Percentiles rank a stretch among this genome's conserved stretches.
These are phyloP conservation scores for Mycena capillaripes DNA, from an alignment of 768 basidiomycete genomes.

Conservation along the genomic window DNA sequence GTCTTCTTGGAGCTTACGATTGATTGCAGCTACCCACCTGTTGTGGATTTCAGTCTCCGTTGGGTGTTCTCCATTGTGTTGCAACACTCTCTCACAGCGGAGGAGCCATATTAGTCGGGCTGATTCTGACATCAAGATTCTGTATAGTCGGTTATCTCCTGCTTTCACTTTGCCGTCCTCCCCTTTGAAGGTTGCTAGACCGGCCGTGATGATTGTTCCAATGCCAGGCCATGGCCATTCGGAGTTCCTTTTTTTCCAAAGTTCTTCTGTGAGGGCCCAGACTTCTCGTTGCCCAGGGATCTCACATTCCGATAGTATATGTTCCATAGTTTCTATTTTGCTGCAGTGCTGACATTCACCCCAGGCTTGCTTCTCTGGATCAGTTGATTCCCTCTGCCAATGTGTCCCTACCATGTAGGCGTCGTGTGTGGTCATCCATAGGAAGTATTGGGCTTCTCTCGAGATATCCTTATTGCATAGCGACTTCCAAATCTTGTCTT, in stretches of 20 bases:
- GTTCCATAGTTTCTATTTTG: neutral
- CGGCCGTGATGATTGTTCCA: neutral
- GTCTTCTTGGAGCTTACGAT: neutral
- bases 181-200: neutral
- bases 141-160: neutral
- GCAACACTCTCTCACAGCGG: neutral
- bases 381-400: neutral
- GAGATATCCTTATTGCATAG: constrained; percentile 30
- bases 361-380: neutral
- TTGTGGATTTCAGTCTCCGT: neutral
- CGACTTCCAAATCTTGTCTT: neutral
- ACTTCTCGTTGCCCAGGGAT: neutral
- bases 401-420: neutral
- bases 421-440: neutral
- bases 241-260: constrained; percentile 3
- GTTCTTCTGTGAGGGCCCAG: neutral
- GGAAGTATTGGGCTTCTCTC: neutral
- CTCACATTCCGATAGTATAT: too few relatives aligned
- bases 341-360: neutral
- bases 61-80: neutral
- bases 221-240: too few relatives aligned
- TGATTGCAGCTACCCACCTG: neutral
- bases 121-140: neutral
- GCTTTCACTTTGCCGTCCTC: too few relatives aligned
- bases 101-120: neutral